Base-by-base conservation (phyloP, 2,329 filamentous ascomycete species). In the Acarospora socialis region DNA sequence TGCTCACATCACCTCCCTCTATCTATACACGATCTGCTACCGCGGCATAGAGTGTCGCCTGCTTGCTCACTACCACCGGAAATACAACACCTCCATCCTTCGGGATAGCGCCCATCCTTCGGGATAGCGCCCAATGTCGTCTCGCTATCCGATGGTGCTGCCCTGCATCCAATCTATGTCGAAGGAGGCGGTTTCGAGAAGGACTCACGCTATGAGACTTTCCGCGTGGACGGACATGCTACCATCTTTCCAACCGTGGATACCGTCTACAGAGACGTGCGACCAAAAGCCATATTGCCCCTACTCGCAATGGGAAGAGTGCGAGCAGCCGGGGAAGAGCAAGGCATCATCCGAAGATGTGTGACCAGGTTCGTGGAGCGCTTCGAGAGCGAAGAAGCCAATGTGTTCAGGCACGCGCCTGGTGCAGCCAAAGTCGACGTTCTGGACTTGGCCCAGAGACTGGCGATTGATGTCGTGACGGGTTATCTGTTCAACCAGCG, bases 381-480 rank as follows among this genome's bases (percentile, higher is more conserved):
- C 14, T 36, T 68, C 34, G 36, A 50, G 34, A 34, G 43, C 14
- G 58, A 60, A 25, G 26, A n/a, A n/a, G n/a, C n/a, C n/a, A n/a
- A n/a, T n/a, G n/a, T n/a, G n/a, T n/a, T n/a, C 26, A 10, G 16
- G 13, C 13, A 15, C 26, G 16, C 13, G 26, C n/a, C n/a, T n/a
- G n/a, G n/a, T n/a, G 12, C 26, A 9, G 50, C 46, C 24, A 41
- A 38, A 3, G 55, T 67, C 14, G 59, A 70, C 44, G 48, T 70
- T 6, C 48, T 73, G 30, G 61, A 66, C 39, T 37, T 68, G 17
- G 48, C 57, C 2, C 53, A 66, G 30, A 57, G 56, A 16, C 45
- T 71, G 38, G 65, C 68, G 4, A 49, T 72, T 3, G 68, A 73
- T 48, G 60, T 59, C 4, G 63, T 71, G 1, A 63, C 61, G 3